Evolutionary conservation across 2,329 filamentous ascomycete genomes (phyloP), one percentile per base, ranked within the genome.

Genomic region (Diaporthe helianthi): DNA sequence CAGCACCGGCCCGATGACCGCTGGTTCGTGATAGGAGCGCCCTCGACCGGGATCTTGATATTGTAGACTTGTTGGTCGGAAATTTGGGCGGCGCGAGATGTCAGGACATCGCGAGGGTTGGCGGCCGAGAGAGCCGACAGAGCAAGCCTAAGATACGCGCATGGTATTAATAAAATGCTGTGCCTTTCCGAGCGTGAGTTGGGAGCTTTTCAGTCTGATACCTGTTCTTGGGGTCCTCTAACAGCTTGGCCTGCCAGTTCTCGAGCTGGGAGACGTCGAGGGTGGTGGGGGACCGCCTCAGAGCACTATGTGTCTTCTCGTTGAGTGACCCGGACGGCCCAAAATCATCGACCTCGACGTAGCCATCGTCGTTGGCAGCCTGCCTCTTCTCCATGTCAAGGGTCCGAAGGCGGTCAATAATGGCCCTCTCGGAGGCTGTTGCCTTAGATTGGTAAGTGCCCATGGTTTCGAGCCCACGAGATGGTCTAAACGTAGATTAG

Each of bases 1-100:
- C 94, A 97, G 84, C 94, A 97, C 72, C 94, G 86, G 9, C 93
- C 94, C 2, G 91, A 94, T 9, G 87, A 87, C 41, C 90, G 86
- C 81, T 97, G 93, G 78, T 97, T 94, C 0, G 94, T 97, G 72
- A 97, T 90, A 0, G 94, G 94, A 0, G 85, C 86, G 60, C 93
- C 94, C 79, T 97, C 93, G 67, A 92, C 85, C 0, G 93, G 92
- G 71, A 97, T 94, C 78, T 89, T 89, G 78, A 94, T 81, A 76
- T 94, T 97, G 88, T 94, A 97, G 71, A 92, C 86, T 68, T 97
- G 93, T 67, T 89, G 90, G 77, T 96, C 91, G 49, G 86, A 80
- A 70, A 93, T 87, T 67, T 87, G 81, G 33, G 90, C 83, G 0
- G 87, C 81, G 10, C 87, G 87, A 49, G 89, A 91, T 66, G 86